Evolutionary conservation across 139 green algal genomes (phyloP), one percentile per base, ranked within the genome.

Genomic region (Chlamydomonas urium): DNA sequence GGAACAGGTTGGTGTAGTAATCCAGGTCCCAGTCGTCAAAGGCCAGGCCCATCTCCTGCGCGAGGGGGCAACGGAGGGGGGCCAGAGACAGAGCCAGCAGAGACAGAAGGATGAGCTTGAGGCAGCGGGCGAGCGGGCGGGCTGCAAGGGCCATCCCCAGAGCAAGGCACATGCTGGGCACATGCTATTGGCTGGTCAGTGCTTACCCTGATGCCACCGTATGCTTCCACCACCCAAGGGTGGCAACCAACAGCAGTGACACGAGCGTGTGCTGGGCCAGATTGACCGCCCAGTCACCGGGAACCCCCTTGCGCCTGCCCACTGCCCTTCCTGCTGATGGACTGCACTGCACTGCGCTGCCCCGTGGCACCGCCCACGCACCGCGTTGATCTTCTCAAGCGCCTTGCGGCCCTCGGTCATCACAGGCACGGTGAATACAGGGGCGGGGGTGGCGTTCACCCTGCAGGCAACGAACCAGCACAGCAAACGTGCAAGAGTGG

Each of bases 1-100:
- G 42, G 83, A 97, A 97, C 72, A 97, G 83, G 48, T 79, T 57
- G 26, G 85, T 92, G 86, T 97, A 97, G 83, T 94, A 97, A 42
- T 96, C 88, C 45, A 96, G 71, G 81, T 99, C 95, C 90, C 90
- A 94, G 29, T 97, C 93, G 65, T 99, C 95, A 85, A 99, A 98
- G 5, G 92, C 95, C 28, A 98, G 89, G 4, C 95, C 95, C 83
- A 98, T 89, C 75, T 92, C 85, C 85, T 92, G 85, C 58, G 26
- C 17, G 53, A 63, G 53, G 53, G 53, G 29, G 10, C 14, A 17
- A 63, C n/a, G n/a, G 10, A 63, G 21, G 24, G 53, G 6, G 14
- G 53, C 17, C n/a, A 6, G 14, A 21, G 53, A 26, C 19, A 63
- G 29, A 26, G 53, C 6, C 6, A 10, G 24, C 10, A 63, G 53